Evolutionary conservation across 73 alveolate species (phyloP).

Genomic region (Loxodes magnus): DNA sequence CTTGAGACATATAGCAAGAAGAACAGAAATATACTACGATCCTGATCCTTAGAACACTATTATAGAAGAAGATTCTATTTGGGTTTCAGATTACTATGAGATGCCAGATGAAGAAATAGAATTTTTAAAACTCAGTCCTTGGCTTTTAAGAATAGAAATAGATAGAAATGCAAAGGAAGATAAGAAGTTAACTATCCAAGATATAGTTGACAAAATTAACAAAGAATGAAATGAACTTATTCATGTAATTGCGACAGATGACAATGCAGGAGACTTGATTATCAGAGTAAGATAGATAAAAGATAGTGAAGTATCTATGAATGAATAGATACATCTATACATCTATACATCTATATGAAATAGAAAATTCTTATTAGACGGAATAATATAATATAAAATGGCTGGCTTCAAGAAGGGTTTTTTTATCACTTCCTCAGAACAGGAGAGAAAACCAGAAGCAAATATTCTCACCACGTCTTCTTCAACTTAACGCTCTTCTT

Average conservation of each 20-base stretch:
- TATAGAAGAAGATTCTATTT: slow-evolving; percentile 66
- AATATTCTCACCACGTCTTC: too few species aligned
- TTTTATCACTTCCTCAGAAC: too few species aligned
- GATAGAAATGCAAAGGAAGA: slow-evolving; percentile 41
- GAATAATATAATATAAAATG: too few species aligned
- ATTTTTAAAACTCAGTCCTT: slow-evolving; percentile 50
- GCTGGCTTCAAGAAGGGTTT: too few species aligned
- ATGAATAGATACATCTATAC: too few species aligned
- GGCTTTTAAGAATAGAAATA: slow-evolving; percentile 77
- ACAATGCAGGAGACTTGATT: slow-evolving; percentile 49
- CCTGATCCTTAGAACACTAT: slow-evolving; percentile 88
- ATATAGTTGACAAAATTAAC: slow-evolving; percentile 51
- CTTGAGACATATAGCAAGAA: slow-evolving; percentile 67
- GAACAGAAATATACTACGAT: slow-evolving; percentile 82
- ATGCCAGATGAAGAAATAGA: slow-evolving; percentile 47
- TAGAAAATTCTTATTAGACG: too few species aligned
- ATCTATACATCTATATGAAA: too few species aligned
- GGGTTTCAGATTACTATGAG: slow-evolving; percentile 50
- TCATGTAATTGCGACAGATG: slow-evolving; percentile 55
- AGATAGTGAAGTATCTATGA: too few species aligned
- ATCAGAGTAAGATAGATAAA: slow-evolving; percentile 60
- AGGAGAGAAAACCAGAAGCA: too few species aligned
- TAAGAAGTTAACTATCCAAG: slow-evolving; percentile 48
- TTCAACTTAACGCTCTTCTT: too few species aligned
- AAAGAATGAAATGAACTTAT: slow-evolving; percentile 28